A percentile compares a stretch with the other conserved stretches of the same genome.
These are phyloP conservation scores for Aspergillus baeticus DNA, from an alignment of 495 filamentous ascomycete genomes.

Conservation along the genomic window DNA sequence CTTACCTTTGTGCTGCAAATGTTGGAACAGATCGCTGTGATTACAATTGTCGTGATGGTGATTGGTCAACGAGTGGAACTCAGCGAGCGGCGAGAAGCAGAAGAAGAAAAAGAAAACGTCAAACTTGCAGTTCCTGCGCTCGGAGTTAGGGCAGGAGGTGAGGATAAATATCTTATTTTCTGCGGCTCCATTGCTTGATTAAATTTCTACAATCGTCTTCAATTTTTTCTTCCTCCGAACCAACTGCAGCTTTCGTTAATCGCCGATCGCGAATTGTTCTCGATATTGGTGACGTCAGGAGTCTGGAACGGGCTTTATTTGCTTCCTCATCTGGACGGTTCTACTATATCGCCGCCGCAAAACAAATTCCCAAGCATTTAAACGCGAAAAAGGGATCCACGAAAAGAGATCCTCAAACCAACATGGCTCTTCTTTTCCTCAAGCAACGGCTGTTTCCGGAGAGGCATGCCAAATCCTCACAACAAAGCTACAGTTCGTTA, in stretches of 20 bases:
- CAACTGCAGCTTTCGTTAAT: neutral
- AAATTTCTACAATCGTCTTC: neutral
- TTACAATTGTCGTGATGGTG: neutral
- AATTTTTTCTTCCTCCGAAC: neutral
- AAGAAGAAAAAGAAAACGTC: conserved; percentile 1
- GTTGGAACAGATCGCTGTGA: neutral
- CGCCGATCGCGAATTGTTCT: neutral
- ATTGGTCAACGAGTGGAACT: conserved; percentile 5
- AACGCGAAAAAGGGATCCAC: neutral
- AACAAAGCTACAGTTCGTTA: conserved; percentile 16
- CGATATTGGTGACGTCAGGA: conserved; percentile 3
- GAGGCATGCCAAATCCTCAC: conserved; percentile 16
- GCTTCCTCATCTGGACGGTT: neutral
- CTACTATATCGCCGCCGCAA: conserved; percentile 1
- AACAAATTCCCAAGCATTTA: neutral
- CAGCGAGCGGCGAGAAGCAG: neutral
- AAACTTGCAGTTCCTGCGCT: neutral
- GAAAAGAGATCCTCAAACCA: neutral
- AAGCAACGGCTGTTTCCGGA: conserved; percentile 44
- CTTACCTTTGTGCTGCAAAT: neutral
- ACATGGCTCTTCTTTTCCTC: conserved; percentile 44
- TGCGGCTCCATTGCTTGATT: neutral
- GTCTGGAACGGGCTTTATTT: neutral
- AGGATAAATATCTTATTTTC: conserved; percentile 6
- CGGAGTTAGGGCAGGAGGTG: neutral